Base-by-base conservation (phyloP, 495 filamentous ascomycete species). In the Daldinia loculata region DNA sequence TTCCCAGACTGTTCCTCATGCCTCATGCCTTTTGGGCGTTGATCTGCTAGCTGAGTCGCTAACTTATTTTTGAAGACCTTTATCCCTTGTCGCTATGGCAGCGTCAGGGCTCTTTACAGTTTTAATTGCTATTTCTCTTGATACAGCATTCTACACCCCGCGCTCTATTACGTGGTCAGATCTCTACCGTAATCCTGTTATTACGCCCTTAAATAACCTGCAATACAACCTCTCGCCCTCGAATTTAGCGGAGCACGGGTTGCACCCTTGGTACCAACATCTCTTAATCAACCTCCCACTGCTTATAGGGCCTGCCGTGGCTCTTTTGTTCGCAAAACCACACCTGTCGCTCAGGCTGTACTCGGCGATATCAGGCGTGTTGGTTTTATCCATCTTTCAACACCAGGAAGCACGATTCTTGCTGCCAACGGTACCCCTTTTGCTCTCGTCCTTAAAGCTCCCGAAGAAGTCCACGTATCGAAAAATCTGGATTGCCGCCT, bases 331-430 rank as follows among this genome's bases (percentile, higher is more conserved):
- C 60, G 76, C 86, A 38, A 82, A 84, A 70, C 85, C 84, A 43
- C 83, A 86, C 38, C 78, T 84, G 1, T 82, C 87, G 36, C 76
- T 92, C 19, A 87, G 89, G 14, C 81, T 92, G 9, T 84, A 89
- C 72, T 95, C 95, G 11, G 95, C 93, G 22, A 80, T 97, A 50
- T 93, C 91, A 3, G 95, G 93, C 19, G 89, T 92, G 30, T 79
- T 87, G 30, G 83, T 97, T 14, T 86, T 99, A 39, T 97, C 93
- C 43, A 78, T 92, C 34, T 92, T 97, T 67, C 90, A 91, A 30
- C 95, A 99, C 80, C 96, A 98, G 80, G 95, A 99, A 83, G 91
- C 96, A 15, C 89, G 96, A 52, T 99, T 99, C 81, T 83, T 99
- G 11, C 85, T 98, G 12, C 96, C 95, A 12, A 88, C 89, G 26